Base-by-base conservation (phyloP, 2,329 filamentous ascomycete genomes). In the Pestalotiopsis sp. region DNA sequence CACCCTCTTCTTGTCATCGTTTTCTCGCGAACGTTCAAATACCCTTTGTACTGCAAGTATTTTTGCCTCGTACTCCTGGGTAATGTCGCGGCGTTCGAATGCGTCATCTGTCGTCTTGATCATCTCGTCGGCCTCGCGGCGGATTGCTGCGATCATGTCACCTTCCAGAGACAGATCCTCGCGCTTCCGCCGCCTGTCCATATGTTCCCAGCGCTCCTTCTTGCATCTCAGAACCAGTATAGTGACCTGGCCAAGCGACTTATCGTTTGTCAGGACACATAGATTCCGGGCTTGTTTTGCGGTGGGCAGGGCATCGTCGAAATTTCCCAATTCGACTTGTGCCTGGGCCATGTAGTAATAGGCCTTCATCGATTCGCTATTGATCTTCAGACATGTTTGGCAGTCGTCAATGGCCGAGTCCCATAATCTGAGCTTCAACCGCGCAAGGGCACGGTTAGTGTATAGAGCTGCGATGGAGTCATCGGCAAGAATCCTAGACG, bases 361-460 rank as follows among this genome's bases (percentile, higher is more conserved):
- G 7, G 93, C 94, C 81, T 98, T 98, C 83, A 97, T 91, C 74
- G 88, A 90, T 61, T 81, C 82, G 23, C 86, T 84, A 36, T 89
- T 84, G 5, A 97, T 85, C 69, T 89, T 86, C 64, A 98, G 90
- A 72, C 92, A 94, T 65, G 89, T 85, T 66, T 91, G 81, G 77
- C 94, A 95, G 80, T 98, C 95, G 69, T 89, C 84, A 71, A 96
- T 91, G 63, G 92, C 94, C 11, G 86, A 90, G 38, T 93, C 87
- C 89, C 91, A 97, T 74, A 89, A 85, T 70, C 86, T 82, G 25
- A 97, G 87, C 81, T 92, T 93, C 69, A 96, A 85, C 56, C 94
- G 89, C 3, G 92, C 90, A 82, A 97, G 92, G 65, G 94, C 93
- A 67, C 95, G 93, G 82, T 98, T 98, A 52, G 94, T 95, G 82